A percentile compares a stretch with the other conserved stretches of the same genome.
Evolutionary conservation across 345 rosid species (phyloP).

Genomic region (Salix brachista): DNA sequence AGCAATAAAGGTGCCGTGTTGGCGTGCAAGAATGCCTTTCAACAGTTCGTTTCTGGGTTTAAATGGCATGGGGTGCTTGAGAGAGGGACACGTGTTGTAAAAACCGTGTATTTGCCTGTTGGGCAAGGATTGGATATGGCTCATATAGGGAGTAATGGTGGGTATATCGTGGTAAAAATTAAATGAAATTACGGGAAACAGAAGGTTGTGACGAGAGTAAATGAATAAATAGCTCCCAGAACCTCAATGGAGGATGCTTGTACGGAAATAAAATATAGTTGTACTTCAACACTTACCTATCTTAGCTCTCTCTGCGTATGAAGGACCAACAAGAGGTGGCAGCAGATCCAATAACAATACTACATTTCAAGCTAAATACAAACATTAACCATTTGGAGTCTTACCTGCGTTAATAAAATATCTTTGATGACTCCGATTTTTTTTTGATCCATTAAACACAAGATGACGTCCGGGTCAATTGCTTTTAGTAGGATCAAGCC

Average conservation of each 20-base stretch:
- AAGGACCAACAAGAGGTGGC: no score
- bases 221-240: neutral
- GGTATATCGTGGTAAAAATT: slow-evolving; percentile 36
- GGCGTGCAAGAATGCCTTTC: slow-evolving; percentile 67
- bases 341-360: no score
- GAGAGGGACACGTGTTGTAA: slow-evolving; percentile 55
- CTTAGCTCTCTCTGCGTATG: no score
- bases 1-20: slow-evolving; percentile 67
- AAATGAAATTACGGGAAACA: neutral
- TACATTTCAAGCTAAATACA: no score
- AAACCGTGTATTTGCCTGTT: slow-evolving; percentile 65
- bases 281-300: neutral
- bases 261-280: neutral
- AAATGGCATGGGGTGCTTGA: slow-evolving; percentile 54
- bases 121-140: slow-evolving; percentile 78
- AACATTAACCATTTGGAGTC: no score
- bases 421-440: no score
- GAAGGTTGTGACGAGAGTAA: neutral
- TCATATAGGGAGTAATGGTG: slow-evolving; percentile 44
- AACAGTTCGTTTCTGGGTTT: slow-evolving; percentile 37
- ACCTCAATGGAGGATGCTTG: neutral
- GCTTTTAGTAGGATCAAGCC: no score
- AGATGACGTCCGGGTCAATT: no score
- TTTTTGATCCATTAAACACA: no score
- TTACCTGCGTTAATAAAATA: no score